Percentiles rank a stretch among this genome's conserved stretches.
phyloP scores from a whole-genome alignment of 164 flowering plant species.

The Cinnamomum micranthum region DNA sequence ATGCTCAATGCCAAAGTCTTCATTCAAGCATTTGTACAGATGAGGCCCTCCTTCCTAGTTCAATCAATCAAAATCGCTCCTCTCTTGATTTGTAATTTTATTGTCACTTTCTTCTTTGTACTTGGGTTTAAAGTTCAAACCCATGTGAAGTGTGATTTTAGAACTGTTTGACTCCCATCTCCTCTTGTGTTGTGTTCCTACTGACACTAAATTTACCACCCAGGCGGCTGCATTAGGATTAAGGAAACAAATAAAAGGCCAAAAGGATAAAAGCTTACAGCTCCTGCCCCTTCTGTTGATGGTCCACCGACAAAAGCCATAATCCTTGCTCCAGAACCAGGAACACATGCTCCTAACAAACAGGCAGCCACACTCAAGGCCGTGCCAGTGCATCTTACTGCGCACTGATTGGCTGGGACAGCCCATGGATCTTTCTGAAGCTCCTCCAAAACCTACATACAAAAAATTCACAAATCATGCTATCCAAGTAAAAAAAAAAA shows the following conservation, averaged over 20 bases:
- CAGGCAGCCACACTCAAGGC: constrained; percentile 82
- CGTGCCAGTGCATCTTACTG: constrained; percentile 85
- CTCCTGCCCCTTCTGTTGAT: constrained; percentile 83
- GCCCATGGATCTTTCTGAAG: constrained; percentile 93
- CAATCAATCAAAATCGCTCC: background rate
- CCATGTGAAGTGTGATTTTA: too few relatives aligned
- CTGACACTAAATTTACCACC: too few relatives aligned
- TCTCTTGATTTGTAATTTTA: too few relatives aligned
- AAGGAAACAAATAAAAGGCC: background rate
- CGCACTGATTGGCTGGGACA: constrained; percentile 66
- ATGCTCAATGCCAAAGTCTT: too few relatives aligned
- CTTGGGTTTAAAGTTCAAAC: too few relatives aligned
- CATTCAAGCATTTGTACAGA: too few relatives aligned
- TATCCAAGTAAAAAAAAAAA: too few relatives aligned
- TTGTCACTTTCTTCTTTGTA: too few relatives aligned
- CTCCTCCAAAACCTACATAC: constrained; percentile 76
- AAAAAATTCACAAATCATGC: too few relatives aligned
- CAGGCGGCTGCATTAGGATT: background rate
- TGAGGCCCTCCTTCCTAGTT: too few relatives aligned
- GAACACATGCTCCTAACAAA: constrained; percentile 88
- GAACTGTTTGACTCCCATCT: too few relatives aligned
- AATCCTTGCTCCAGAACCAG: constrained; percentile 92
- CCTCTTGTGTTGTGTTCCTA: too few relatives aligned
- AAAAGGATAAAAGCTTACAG: constrained; percentile 49
- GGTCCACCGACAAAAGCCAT: constrained; percentile 98